Base-by-base conservation (phyloP, 805 yeast genomes). In the Wickerhamiella hasegawae region DNA sequence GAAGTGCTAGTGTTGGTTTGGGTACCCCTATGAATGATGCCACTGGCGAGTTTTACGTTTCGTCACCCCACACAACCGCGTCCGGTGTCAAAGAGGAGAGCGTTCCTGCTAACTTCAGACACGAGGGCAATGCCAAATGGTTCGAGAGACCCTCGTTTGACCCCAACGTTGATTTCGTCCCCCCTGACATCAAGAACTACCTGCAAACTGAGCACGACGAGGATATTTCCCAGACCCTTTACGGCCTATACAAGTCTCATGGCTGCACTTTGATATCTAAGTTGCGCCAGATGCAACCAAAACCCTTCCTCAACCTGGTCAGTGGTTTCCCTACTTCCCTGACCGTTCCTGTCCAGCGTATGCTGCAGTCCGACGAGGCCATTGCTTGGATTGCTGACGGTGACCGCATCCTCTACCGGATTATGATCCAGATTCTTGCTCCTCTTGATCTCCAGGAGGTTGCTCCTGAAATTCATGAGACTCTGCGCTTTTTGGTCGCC, bases 351-450 rank as follows among this genome's bases (percentile, higher is more conserved):
- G 77, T 74, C 28, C 68, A 66, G 48, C 68, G 68, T 44, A 55
- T 81, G 17, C 68, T 74, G 48, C 58, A 67, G 9, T n/a, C n/a
- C n/a, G 68, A 68, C 11, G 54, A 57, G 5, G 46, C 73, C 11
- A 46, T 62, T 4, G 65, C 65, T 12, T 82, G 94, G 92, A 64
- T 78, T n/a, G 46, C 63, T 22, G 58, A 66, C 32, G 77, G 83
- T 49, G 94, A 83, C 52, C 47, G 65, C 40, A 58, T 68, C n/a
- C 66, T 76, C 56, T 79, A 76, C 54, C 59, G 52, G 38, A 61
- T 63, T 23, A 55, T 70, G 45, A 60, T 76, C 17, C 69, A 68
- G 43, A 65, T 75, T 67, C 55, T 82, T 41, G 66, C 76, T 3
- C 76, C 74, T 19, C 56, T 78, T 38, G 70, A 72, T 12, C 55